Evolutionary conservation across 139 green algal species (phyloP), one percentile per base, ranked within the genome.

Genomic region (Haematococcus lacustris): DNA sequence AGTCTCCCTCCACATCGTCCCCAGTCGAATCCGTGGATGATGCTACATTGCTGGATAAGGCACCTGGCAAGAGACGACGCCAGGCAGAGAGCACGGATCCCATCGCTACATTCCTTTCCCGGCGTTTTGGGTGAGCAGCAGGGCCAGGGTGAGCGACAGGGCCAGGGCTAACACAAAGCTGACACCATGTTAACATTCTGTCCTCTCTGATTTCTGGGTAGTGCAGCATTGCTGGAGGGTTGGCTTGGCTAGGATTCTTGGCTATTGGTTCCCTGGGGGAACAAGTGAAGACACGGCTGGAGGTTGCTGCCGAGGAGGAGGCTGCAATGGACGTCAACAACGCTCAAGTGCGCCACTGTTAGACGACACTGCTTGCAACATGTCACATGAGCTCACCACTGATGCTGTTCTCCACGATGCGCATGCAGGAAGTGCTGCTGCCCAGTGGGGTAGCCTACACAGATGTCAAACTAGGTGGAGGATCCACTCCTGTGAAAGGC

Each of bases 201-300:
- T 35, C 23, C 23, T 5, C 57, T 64, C 23, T 28, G 60, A 4
- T 41, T 51, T 3, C 17, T 33, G 26, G 35, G 2, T 17, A 2
- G 13, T 32, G 37, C 74, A 88, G 86, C 0, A 68, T 98, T 47
- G 89, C 83, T 0, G 93, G 91, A n/a, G 93, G 93, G 0, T 76
- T 97, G 13, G 91, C 89, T 1, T 97, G 92, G 93, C 80, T 97
- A 25, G 93, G 89, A 1, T 82, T 98, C 41, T 79, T 98, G 47
- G 84, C 89, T 5, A 87, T 97, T 57, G 94, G 94, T 23, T 87
- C 92, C 0, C 76, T 98, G 1, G 86, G 84, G 0, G 92, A 98
- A 80, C 93, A 98, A 80, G 69, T 92, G 69, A 97, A 97, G 72
- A 97, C 92, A 4, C 84, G 92, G 5, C 51, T 92, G 64, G 91